phyloP scores from a whole-genome alignment of 2,329 filamentous ascomycete genomes.

The Fusarium duplospermum region DNA sequence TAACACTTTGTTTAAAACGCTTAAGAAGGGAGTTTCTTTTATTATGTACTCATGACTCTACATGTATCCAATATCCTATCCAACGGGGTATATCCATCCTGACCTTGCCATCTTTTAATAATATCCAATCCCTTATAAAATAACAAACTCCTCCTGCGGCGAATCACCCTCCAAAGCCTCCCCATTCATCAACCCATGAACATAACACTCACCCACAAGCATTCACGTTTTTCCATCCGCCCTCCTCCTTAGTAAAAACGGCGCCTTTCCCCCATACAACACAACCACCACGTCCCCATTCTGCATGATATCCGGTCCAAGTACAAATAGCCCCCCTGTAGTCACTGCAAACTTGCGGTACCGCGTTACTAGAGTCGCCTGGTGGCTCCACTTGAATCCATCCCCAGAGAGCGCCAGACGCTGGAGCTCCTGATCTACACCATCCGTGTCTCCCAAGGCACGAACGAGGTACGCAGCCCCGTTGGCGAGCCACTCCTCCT shows the following conservation, averaged over 20 bases:
- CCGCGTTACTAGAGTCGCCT: conserved; percentile 50
- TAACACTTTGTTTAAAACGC: background rate
- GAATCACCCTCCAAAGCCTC: conserved; percentile 44
- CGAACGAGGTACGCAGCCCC: conserved; percentile 49
- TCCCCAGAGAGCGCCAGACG: conserved; percentile 44
- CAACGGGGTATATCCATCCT: background rate
- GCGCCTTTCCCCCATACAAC: conserved; percentile 48
- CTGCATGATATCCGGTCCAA: conserved; percentile 48
- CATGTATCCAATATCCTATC: background rate
- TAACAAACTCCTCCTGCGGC: conserved; percentile 46
- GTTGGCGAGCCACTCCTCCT: conserved; percentile 45
- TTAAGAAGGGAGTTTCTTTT: background rate
- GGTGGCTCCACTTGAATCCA: conserved; percentile 51
- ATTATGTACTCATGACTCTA: background rate
- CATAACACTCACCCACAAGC: conserved; percentile 52
- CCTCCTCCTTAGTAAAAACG: conserved; percentile 45
- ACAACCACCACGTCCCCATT: conserved; percentile 48
- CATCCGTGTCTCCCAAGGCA: conserved; percentile 14
- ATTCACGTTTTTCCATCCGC: conserved; percentile 34
- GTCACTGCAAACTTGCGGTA: conserved; percentile 50
- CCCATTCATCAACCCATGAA: conserved; percentile 52
- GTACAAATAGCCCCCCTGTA: conserved; percentile 46
- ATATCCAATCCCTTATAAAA: conserved; percentile 38
- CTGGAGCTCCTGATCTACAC: conserved; percentile 38
- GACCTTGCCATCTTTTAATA: background rate